A percentile compares a stretch with the other conserved stretches of the same genome.
Evolutionary conservation across 2,329 filamentous ascomycete species (phyloP).

Genomic region (Fonsecaea monophora): DNA sequence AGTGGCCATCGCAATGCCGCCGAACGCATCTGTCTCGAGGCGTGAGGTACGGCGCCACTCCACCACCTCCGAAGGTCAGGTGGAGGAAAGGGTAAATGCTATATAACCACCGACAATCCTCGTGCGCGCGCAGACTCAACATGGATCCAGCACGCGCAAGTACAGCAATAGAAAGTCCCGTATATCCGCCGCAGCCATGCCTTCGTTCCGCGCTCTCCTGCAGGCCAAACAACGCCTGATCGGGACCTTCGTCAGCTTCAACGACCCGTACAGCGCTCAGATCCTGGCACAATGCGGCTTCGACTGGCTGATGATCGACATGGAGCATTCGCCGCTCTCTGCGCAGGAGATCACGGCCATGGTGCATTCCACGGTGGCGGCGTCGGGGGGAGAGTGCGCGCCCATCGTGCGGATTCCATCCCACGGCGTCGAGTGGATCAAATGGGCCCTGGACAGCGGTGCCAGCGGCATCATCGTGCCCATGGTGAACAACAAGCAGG

Average conservation of each 20-base stretch:
- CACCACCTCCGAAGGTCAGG: not conserved
- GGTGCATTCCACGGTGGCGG: constrained; percentile 52
- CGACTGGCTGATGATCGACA: constrained; percentile 62
- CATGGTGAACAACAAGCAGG: constrained; percentile 58
- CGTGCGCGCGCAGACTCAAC: not conserved
- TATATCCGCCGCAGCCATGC: not conserved
- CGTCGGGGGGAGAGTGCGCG: constrained; percentile 47
- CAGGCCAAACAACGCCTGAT: not conserved
- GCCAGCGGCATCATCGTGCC: constrained; percentile 65
- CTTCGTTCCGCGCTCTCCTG: constrained; percentile 9
- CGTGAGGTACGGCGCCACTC: not conserved
- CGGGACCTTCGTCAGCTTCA: constrained; percentile 24
- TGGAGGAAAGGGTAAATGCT: not conserved
- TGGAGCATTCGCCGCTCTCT: constrained; percentile 63
- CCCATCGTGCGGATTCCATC: constrained; percentile 58
- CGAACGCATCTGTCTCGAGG: not conserved
- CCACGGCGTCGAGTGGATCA: constrained; percentile 67
- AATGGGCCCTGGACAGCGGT: constrained; percentile 65
- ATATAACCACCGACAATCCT: not conserved
- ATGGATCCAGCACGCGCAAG: not conserved
- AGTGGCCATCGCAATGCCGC: not conserved
- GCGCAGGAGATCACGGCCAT: constrained; percentile 43
- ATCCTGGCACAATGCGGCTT: constrained; percentile 55
- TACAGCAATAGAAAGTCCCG: not conserved
- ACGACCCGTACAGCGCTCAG: constrained; percentile 20